Conservation (phyloP, 1,284 basidiomycete species). For the Sphaerobolus stellatus region DNA sequence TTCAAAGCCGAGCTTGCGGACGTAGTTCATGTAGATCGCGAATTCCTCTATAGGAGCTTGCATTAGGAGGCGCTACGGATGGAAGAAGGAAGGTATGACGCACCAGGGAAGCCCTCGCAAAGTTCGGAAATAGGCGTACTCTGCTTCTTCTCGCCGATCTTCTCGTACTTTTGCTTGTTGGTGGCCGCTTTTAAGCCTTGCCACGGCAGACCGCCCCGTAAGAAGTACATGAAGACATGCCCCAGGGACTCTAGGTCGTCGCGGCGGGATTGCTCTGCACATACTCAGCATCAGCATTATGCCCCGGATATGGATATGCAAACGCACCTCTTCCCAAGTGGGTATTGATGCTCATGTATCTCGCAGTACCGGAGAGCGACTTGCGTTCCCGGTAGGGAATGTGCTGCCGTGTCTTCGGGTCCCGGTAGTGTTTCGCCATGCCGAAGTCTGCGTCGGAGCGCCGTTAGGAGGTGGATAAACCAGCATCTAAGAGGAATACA, state of each 20-base stretch:
- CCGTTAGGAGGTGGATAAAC: slow-evolving; percentile 11
- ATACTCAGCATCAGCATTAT: neutral
- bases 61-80: slow-evolving; percentile 20
- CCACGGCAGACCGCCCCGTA: slow-evolving; percentile 92
- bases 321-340: slow-evolving; percentile 86
- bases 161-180: slow-evolving; percentile 98
- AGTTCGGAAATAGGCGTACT: slow-evolving; percentile 89
- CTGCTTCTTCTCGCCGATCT: slow-evolving; percentile 98
- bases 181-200: slow-evolving; percentile 94
- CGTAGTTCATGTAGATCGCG: slow-evolving; percentile 96
- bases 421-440: slow-evolving; percentile 98
- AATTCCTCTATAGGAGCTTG: slow-evolving; percentile 76
- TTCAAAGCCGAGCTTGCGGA: slow-evolving; percentile 93
- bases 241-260: slow-evolving; percentile 94
- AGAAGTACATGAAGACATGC: slow-evolving; percentile 98
- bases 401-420: slow-evolving; percentile 96
- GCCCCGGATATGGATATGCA: neutral
- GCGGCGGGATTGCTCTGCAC: slow-evolving; percentile 71
- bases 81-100: slow-evolving; percentile 30
- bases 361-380: slow-evolving; percentile 94
- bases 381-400: slow-evolving; percentile 99
- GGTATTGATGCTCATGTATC: slow-evolving; percentile 99
- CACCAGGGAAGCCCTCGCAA: slow-evolving; percentile 95
- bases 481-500: slow-evolving; percentile 24
- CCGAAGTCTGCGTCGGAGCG: slow-evolving; percentile 85